phyloP scores from a whole-genome alignment of 371 early-diverging fungal species.

The Lichtheimia ornata region DNA sequence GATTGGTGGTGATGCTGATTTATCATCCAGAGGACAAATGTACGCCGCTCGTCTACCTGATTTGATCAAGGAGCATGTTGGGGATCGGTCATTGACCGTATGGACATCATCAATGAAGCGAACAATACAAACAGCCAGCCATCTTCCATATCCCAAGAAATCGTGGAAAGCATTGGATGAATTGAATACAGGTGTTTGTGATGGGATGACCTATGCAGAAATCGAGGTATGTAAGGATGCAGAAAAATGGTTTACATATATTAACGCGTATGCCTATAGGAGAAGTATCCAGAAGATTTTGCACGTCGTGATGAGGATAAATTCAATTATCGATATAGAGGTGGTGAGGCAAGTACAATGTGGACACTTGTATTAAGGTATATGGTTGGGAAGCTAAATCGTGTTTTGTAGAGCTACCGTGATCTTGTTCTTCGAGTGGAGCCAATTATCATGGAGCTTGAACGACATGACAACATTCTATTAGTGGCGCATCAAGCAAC shows the following conservation, averaged over 20 bases:
- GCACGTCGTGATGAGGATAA: constrained; percentile 94
- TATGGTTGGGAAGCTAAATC: neutral
- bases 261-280: constrained; percentile 24
- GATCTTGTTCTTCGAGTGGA: constrained; percentile 68
- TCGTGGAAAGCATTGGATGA: constrained; percentile 98
- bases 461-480: constrained; percentile 93
- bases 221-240: constrained; percentile 66
- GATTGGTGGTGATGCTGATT: constrained; percentile 93
- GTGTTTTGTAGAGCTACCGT: constrained; percentile 68
- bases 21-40: constrained; percentile 82
- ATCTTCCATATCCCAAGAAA: constrained; percentile 83
- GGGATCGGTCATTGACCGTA: constrained; percentile 74
- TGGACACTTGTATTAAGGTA: neutral
- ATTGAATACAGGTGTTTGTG: constrained; percentile 95
- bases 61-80: constrained; percentile 70
- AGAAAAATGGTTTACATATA: no score
- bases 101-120: constrained; percentile 96
- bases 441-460: constrained; percentile 94
- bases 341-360: constrained; percentile 78
- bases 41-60: constrained; percentile 86
- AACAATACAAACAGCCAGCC: constrained; percentile 85
- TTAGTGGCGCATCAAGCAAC: constrained; percentile 96
- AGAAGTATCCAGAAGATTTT: constrained; percentile 82
- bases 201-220: constrained; percentile 97
- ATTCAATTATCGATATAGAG: constrained; percentile 89